These are phyloP conservation scores for Tylopilus sp. DNA, from an alignment of 768 basidiomycete species.

Conservation along the genomic window DNA sequence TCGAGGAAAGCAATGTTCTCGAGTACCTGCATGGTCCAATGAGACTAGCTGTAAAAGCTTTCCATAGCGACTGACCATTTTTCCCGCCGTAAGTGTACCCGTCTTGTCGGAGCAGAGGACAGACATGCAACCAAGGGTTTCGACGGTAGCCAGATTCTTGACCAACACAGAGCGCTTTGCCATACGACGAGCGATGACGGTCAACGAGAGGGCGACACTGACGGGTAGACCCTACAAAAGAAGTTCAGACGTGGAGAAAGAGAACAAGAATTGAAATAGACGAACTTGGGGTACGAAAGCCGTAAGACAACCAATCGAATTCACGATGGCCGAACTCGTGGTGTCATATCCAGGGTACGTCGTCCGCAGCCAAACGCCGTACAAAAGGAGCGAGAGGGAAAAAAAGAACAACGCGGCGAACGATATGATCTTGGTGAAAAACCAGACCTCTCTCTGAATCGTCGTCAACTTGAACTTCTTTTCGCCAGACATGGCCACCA, in stretches of 20 bases:
- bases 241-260: neutral
- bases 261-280: neutral
- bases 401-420: slow-evolving; percentile 38
- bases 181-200: slow-evolving; percentile 45
- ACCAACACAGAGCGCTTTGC: slow-evolving; percentile 44
- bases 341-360: slow-evolving; percentile 32
- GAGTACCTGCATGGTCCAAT: slow-evolving; percentile 30
- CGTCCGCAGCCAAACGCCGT: slow-evolving; percentile 38
- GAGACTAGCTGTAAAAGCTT: neutral
- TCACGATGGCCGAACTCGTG: slow-evolving; percentile 33
- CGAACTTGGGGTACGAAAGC: slow-evolving; percentile 41
- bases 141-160: slow-evolving; percentile 49
- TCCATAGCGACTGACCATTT: slow-evolving; percentile 34
- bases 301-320: slow-evolving; percentile 37
- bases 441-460: slow-evolving; percentile 45
- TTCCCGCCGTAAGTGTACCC: slow-evolving; percentile 45
- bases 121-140: slow-evolving; percentile 49
- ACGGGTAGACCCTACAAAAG: slow-evolving; percentile 33
- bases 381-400: slow-evolving; percentile 38
- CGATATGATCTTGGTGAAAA: slow-evolving; percentile 51
- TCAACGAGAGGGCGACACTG: slow-evolving; percentile 48
- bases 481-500: slow-evolving; percentile 49
- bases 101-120: slow-evolving; percentile 54
- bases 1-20: slow-evolving; percentile 39
- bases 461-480: slow-evolving; percentile 44